phyloP scores from a whole-genome alignment of 1,284 basidiomycete genomes.

The Trichosporon ovoides region DNA sequence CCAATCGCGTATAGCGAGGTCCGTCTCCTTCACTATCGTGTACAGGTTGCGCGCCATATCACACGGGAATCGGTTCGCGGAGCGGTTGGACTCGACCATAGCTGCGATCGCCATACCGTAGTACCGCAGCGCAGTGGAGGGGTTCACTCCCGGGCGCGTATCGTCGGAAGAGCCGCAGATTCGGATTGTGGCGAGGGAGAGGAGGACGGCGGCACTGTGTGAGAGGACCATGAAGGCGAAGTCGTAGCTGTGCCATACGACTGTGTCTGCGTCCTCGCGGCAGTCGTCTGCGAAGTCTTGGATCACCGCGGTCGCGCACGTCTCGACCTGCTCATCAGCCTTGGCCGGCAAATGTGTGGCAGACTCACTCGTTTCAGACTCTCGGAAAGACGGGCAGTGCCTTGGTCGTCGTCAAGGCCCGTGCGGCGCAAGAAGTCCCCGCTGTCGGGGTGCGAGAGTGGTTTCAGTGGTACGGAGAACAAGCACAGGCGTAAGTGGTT shows the following conservation, averaged over 20 bases:
- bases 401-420: not conserved
- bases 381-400: not conserved
- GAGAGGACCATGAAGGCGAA: slow-evolving; percentile 24
- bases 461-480: slow-evolving; percentile 22
- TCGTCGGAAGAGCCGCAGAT: slow-evolving; percentile 4
- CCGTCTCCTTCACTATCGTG: slow-evolving; percentile 22
- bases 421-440: slow-evolving; percentile 12
- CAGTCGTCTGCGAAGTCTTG: slow-evolving; percentile 23
- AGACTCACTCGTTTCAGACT: slow-evolving; percentile 20
- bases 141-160: slow-evolving; percentile 11
- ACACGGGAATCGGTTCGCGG: slow-evolving; percentile 22
- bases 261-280: slow-evolving; percentile 17
- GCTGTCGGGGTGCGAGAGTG: slow-evolving; percentile 16
- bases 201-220: slow-evolving; percentile 19
- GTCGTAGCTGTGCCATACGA: slow-evolving; percentile 22
- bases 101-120: slow-evolving; percentile 24
- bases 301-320: slow-evolving; percentile 18
- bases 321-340: slow-evolving; percentile 18
- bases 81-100: slow-evolving; percentile 23
- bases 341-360: no score
- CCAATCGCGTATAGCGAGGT: slow-evolving; percentile 14
- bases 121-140: slow-evolving; percentile 18
- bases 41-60: slow-evolving; percentile 26
- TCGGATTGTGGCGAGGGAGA: slow-evolving; percentile 15
- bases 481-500: slow-evolving; percentile 25